Base-by-base conservation (phyloP, 2,329 filamentous ascomycete species). In the Elsinoe fawcettii region DNA sequence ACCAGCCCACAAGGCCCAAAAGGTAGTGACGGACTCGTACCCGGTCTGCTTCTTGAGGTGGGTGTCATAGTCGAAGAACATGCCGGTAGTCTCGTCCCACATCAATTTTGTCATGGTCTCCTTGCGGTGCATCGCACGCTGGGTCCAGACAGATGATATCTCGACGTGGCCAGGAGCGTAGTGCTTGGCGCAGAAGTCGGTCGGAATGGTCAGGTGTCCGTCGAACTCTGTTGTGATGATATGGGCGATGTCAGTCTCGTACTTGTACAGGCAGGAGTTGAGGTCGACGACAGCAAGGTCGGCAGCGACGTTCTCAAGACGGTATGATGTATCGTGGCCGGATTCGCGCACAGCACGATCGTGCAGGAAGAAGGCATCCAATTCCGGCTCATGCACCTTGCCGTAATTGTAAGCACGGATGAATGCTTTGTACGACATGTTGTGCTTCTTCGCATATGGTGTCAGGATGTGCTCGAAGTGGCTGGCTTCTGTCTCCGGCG, bases 11-110 rank as follows among this genome's bases (percentile, higher is more conserved):
- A 99, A 87, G 3, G 93, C 84, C 93, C 93, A 99, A 74, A 97
- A 91, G 0, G 91, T 96, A 2, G 93, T 99, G 56, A 87, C 90
- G 62, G 83, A 88, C 74, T 97, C 93, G 70, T 97, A 97, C 12
- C 79, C 82, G 63, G 84, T 90, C 66, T 87, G 88, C 72, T 90
- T 73, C 68, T 90, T 83, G 71, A 86, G 88, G 61, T 80, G 84
- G 0, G 90, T 95, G 74, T 99, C 81, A 72, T 97, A 99, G 73
- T 99, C 93, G 68, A 97, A 97, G 77, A 90, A 99, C 88, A 97
- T 95, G 59, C 92, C 92, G 69, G 88, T 84, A 63, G 88, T 79
- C 63, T 92, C 87, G 68, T 95, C 87, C 93, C 93, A 99, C 70
- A 95, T 83, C 67, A 93, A 90, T 74, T 90, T 93, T 73, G 97